These are phyloP conservation scores for Sugiyamaella qingdaonensis DNA, from an alignment of 805 yeast genomes.

Conservation along the genomic window DNA sequence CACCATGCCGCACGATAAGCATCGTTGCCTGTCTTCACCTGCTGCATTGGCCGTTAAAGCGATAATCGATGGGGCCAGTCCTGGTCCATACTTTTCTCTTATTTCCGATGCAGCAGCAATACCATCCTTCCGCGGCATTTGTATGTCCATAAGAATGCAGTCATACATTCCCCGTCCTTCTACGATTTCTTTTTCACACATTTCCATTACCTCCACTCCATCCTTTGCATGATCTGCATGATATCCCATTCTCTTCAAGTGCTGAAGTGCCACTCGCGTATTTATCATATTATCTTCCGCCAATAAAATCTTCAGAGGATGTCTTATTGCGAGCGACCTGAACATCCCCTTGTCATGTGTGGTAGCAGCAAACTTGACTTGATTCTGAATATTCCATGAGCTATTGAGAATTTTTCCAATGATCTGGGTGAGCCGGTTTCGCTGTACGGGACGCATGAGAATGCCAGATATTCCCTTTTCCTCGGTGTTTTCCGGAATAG, in stretches of 20 bases:
- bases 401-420: constrained; percentile 19
- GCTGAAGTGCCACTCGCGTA: constrained; percentile 48
- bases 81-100: constrained; percentile 31
- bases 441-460: constrained; percentile 24
- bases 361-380: constrained; percentile 17
- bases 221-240: constrained; percentile 50
- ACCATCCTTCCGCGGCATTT: constrained; percentile 54
- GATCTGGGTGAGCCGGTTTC: constrained; percentile 21
- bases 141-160: constrained; percentile 52
- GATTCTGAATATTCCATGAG: constrained; percentile 17
- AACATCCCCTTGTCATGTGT: constrained; percentile 23
- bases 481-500: constrained; percentile 22
- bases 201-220: constrained; percentile 44
- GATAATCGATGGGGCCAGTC: constrained; percentile 38
- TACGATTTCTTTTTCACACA: constrained; percentile 28
- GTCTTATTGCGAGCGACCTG: constrained; percentile 21
- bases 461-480: constrained; percentile 23
- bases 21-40: constrained; percentile 47
- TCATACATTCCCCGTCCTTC: constrained; percentile 42
- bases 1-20: constrained; percentile 48
- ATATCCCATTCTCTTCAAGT: constrained; percentile 47
- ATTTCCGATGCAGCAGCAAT: constrained; percentile 45
- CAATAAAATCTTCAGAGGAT: constrained; percentile 45
- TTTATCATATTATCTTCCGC: constrained; percentile 53
- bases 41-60: constrained; percentile 54